Percentiles rank a stretch among this genome's conserved stretches.
Conservation (phyloP, 2,329 filamentous ascomycete species). For the Chaetomiaceae sp. region DNA sequence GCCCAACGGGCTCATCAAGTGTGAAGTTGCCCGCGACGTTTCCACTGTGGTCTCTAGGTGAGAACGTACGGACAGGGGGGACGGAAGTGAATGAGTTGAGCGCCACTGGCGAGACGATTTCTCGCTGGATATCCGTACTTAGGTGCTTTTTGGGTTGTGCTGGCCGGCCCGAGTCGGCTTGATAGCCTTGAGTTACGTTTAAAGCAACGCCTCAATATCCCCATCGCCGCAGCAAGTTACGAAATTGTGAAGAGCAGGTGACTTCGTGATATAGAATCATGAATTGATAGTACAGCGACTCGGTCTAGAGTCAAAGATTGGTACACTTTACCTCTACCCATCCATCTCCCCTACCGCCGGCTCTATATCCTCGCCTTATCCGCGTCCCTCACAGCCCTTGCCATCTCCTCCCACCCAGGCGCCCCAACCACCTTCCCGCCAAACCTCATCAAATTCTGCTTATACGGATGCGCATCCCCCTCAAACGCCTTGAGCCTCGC, state of each 20-base stretch:
- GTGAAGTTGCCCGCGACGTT: slow-evolving; percentile 66
- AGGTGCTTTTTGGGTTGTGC: too few relatives aligned
- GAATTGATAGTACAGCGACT: slow-evolving; percentile 12
- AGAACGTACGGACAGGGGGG: neutral
- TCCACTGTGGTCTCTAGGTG: neutral
- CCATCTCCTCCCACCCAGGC: slow-evolving; percentile 50
- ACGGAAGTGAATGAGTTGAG: neutral
- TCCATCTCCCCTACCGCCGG: neutral
- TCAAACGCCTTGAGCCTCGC: slow-evolving; percentile 93
- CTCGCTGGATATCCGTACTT: too few relatives aligned
- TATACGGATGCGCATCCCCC: slow-evolving; percentile 86
- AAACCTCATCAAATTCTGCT: slow-evolving; percentile 76
- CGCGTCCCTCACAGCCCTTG: slow-evolving; percentile 46
- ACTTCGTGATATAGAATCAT: slow-evolving; percentile 1
- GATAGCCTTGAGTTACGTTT: neutral
- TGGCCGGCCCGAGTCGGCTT: too few relatives aligned
- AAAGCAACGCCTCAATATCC: too few relatives aligned
- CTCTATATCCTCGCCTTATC: slow-evolving; percentile 48
- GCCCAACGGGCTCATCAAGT: slow-evolving; percentile 94
- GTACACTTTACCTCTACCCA: neutral
- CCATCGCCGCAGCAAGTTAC: neutral
- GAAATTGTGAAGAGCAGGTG: neutral
- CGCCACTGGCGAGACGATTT: neutral
- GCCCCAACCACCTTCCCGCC: slow-evolving; percentile 53
- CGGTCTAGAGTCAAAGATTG: neutral